Evolutionary conservation across 495 filamentous ascomycete genomes (phyloP), one percentile per base, ranked within the genome.

Genomic region (Thozetella sp.): DNA sequence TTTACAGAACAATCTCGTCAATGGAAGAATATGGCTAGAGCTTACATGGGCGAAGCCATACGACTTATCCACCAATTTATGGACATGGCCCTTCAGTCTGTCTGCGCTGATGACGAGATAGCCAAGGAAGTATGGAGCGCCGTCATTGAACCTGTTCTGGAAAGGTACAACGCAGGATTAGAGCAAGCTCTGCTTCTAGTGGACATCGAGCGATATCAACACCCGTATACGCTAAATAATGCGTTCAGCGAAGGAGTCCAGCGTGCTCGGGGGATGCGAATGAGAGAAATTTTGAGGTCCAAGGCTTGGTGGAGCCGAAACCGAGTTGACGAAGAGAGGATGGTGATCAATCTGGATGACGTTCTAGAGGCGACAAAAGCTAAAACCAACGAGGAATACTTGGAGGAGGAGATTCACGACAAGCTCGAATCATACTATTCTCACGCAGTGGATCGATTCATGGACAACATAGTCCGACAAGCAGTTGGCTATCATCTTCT

Each of bases 401-500:
- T 75, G 1, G 60, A 78, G 4, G 69, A 80, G 54, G 76, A 84
- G 2, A 76, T 90, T 2, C 82, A 88, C 27, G 83, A 89, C 55
- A 80, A 82, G 11, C 72, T 90, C 0, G 54, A 77, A 25, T 71
- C 82, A 0, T 90, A 90, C 68, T 90, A 90, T 68, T 81, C 83
- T 27, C 81, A 88, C 0, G 78, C 86, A 0, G 69, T 65, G 3
- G 82, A 81, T 48, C 74, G 80, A 0, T 88, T 88, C 51, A 72
- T 86, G n/a, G 86, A 89, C 63, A 79, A 74, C 45, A 67, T 88
- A 10, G 82, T 72, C 58, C 62, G 63, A 15, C 69, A 74, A 62
- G 76, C 61, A 0, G 65, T 76, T 19, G 65, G 72, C 50, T 61
- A 75, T 51, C 62, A 58, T 40, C 66, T 78, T 17, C 70, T 78